phyloP scores from a whole-genome alignment of 306 rosid species.

The Alnus glutinosa region DNA sequence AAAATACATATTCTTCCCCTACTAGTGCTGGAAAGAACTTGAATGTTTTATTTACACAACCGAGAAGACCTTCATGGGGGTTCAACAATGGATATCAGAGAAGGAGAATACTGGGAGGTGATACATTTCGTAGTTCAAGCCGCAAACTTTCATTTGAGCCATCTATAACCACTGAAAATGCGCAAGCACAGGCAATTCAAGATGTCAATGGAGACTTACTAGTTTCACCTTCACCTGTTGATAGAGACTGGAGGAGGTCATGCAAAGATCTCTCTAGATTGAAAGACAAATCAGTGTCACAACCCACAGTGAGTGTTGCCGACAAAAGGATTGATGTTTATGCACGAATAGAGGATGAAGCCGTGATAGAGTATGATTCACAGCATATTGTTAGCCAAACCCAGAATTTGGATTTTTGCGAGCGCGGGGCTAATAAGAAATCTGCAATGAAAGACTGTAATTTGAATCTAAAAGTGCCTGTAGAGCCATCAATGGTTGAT shows the following conservation, averaged over 20 bases:
- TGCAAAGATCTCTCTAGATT: too few relatives aligned
- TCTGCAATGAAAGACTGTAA: too few relatives aligned
- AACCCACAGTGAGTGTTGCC: too few relatives aligned
- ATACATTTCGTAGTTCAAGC: constrained; percentile 34
- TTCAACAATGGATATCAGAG: constrained; percentile 41
- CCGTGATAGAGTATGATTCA: too few relatives aligned
- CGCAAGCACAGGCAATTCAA: constrained; percentile 14
- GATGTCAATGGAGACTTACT: not conserved
- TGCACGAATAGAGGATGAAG: too few relatives aligned
- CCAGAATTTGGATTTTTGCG: too few relatives aligned
- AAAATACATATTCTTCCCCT: constrained; percentile 46
- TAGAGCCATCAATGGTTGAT: constrained; percentile 29
- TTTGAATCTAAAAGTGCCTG: not conserved
- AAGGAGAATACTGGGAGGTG: constrained; percentile 41
- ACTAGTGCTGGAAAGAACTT: constrained; percentile 31
- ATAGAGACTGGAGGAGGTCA: too few relatives aligned
- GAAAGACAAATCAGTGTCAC: too few relatives aligned
- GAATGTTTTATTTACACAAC: constrained; percentile 48
- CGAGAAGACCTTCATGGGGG: constrained; percentile 52
- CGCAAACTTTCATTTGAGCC: constrained; percentile 38
- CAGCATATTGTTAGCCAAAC: too few relatives aligned
- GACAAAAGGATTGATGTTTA: too few relatives aligned
- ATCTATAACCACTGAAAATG: constrained; percentile 1
- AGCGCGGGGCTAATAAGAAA: too few relatives aligned
- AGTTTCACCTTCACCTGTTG: constrained; percentile 14